Evolutionary conservation across 805 yeast genomes (phyloP), one percentile per base, ranked within the genome.

Genomic region (Monosporozyma aquatica): DNA sequence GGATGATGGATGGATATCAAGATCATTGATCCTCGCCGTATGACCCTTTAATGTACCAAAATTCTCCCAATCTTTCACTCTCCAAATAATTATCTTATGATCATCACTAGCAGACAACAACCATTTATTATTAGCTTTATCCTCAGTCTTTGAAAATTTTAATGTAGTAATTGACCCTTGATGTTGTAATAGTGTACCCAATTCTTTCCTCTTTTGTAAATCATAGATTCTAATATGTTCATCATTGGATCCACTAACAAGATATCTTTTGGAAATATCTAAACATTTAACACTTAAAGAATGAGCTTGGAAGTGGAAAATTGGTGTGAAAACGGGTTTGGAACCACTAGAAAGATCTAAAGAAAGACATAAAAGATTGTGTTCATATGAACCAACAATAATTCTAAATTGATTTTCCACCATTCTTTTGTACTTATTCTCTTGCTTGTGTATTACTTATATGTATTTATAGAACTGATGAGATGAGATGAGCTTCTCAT

Each of bases 231-330:
- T 78, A 45, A 92, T 87, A 59, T 86, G 95, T 61, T 92, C 97
- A 60, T 92, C 98, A 59, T 90, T 90, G 4, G 95, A 80, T 4
- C 97, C 98, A 3, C 95, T 83, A 3, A 87, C 97, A 33, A 92
- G 67, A 58, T 87, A 87, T 55, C 96, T 70, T 53, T 76, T 82
- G 23, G 92, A 85, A 17, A 80, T 68, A 48, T 90, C 96, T 50
- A 92, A 70, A 38, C 92, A 73, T 61, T 89, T 82, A 43, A 92
- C 86, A 27, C 96, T 83, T 40, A 87, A 71, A 0, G 95, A 70
- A 64, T 92, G 98, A 1, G 98, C 95, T 53, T 90, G 87, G 65
- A 92, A 90, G 61, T 92, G 97, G 69, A 92, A 92, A 34, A 92
- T 80, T 2, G 97, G 95, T 37, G 87, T 87, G 66, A 92, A 92